These are phyloP conservation scores for Amanita phalloides DNA, from an alignment of 768 basidiomycete species.

Conservation along the genomic window DNA sequence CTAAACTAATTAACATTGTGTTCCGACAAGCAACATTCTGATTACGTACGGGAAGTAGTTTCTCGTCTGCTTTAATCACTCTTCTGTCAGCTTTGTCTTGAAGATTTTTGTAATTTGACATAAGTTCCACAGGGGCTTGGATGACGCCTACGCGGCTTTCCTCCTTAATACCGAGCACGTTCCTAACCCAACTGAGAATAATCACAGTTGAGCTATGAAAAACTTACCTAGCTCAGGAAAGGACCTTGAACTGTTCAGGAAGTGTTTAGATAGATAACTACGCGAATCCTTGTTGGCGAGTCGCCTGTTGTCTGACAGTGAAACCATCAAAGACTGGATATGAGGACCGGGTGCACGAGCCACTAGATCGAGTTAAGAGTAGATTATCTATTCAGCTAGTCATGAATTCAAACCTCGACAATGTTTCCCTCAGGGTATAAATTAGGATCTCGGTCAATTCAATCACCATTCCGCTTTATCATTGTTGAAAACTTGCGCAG, in stretches of 20 bases:
- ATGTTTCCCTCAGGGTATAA: constrained; percentile 81
- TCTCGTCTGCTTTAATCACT: constrained; percentile 58
- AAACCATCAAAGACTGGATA: constrained; percentile 73
- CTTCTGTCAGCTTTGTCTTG: constrained; percentile 78
- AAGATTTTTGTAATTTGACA: constrained; percentile 71
- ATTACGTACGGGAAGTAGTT: constrained; percentile 45
- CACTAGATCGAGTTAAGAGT: constrained; percentile 32
- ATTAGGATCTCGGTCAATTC: constrained; percentile 76
- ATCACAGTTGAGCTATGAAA: neutral
- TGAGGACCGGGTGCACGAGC: constrained; percentile 43
- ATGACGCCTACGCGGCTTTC: constrained; percentile 76
- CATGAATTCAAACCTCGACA: constrained; percentile 57
- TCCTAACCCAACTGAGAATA: constrained; percentile 19
- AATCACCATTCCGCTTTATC: constrained; percentile 72
- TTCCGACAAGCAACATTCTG: neutral
- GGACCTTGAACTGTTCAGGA: constrained; percentile 74
- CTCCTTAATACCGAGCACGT: constrained; percentile 70
- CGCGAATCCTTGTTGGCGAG: constrained; percentile 58
- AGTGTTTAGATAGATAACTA: constrained; percentile 83
- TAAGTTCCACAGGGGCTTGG: constrained; percentile 87
- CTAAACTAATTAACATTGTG: constrained; percentile 21
- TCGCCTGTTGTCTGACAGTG: constrained; percentile 74
- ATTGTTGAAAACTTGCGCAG: constrained; percentile 79
- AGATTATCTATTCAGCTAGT: neutral
- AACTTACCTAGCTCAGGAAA: constrained; percentile 59